Conservation (phyloP, 345 rosid genomes). For the Euphorbia peplus region DNA sequence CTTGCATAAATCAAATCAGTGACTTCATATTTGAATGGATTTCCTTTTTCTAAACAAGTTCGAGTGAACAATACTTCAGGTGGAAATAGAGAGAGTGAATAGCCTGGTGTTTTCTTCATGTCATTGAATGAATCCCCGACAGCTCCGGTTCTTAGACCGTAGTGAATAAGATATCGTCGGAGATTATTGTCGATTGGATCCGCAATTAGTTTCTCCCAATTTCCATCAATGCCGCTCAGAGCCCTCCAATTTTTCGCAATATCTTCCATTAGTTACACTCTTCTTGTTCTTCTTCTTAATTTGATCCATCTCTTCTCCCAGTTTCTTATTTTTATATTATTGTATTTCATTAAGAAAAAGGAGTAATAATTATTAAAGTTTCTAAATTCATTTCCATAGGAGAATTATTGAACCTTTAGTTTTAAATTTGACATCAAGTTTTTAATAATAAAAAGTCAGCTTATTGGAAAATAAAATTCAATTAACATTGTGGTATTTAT, state of each 20-base stretch:
- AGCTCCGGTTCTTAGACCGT: constrained; percentile 19
- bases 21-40: constrained; percentile 29
- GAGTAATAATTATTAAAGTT: too few relatives aligned
- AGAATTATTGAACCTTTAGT: too few relatives aligned
- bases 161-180: constrained; percentile 29
- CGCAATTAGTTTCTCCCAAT: constrained; percentile 26
- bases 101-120: constrained; percentile 8
- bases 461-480: too few relatives aligned
- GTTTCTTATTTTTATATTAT: too few relatives aligned
- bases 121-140: constrained; percentile 1
- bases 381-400: too few relatives aligned
- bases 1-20: constrained; percentile 26
- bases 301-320: too few relatives aligned
- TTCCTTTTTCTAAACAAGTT: constrained; percentile 16
- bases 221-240: constrained; percentile 19
- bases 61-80: constrained; percentile 17
- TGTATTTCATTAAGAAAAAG: too few relatives aligned
- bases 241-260: constrained; percentile 16
- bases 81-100: constrained; percentile 11
- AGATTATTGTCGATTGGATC: constrained; percentile 27
- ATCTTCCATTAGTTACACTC: not conserved
- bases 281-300: too few relatives aligned
- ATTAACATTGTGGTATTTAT: too few relatives aligned
- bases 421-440: too few relatives aligned
- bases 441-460: too few relatives aligned